phyloP scores from a whole-genome alignment of 768 basidiomycete species.

The Termitomyces sp. region DNA sequence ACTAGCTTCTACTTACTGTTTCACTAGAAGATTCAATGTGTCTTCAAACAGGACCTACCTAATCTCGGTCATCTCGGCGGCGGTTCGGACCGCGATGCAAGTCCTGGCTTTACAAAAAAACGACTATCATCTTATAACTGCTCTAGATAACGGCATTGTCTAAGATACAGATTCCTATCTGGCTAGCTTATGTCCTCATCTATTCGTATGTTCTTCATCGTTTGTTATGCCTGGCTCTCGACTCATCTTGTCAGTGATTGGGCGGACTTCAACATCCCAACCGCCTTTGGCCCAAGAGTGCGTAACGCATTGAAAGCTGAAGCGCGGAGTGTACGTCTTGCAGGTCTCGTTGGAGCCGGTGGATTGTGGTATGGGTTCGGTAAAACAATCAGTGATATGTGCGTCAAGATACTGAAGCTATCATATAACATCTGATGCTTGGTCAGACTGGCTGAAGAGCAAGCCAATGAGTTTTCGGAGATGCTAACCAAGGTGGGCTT shows the following conservation, averaged over 20 bases:
- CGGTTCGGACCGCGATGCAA: conserved; percentile 76
- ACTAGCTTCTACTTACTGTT: neutral
- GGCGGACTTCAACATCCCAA: conserved; percentile 83
- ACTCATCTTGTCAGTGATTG: conserved; percentile 55
- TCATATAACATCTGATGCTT: neutral
- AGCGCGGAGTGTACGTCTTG: conserved; percentile 76
- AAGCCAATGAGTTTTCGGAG: conserved; percentile 65
- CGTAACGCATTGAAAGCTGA: conserved; percentile 87
- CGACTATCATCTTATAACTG: neutral
- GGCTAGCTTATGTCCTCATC: conserved; percentile 85
- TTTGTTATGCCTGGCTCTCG: neutral
- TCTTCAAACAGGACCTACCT: conserved; percentile 80
- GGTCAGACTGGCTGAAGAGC: conserved; percentile 67
- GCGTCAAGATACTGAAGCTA: conserved; percentile 7
- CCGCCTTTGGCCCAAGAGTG: conserved; percentile 71
- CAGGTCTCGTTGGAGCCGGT: conserved; percentile 79
- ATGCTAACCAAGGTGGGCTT: conserved; percentile 59
- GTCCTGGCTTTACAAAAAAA: conserved; percentile 18
- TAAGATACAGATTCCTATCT: conserved; percentile 83
- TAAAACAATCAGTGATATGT: conserved; percentile 82
- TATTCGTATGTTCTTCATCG: conserved; percentile 47
- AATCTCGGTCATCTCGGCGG: conserved; percentile 89
- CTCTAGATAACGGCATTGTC: conserved; percentile 67
- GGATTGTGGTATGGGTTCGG: conserved; percentile 94
- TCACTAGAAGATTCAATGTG: conserved; percentile 84